Conservation (phyloP, 371 early-diverging fungal genomes). For the Zancudomyces culisetae region DNA sequence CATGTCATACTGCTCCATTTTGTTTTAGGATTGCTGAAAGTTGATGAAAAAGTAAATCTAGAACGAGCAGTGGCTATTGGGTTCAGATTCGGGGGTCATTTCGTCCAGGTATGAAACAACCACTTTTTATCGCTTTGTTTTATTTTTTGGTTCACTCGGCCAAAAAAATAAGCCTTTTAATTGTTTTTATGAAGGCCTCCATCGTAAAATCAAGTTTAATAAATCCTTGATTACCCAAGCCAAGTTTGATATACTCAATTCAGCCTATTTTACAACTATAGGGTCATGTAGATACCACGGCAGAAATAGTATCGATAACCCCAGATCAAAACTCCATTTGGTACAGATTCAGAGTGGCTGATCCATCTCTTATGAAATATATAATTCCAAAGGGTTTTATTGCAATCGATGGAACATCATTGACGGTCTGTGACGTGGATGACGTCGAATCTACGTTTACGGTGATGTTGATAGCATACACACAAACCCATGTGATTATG, state of each 20-base stretch:
- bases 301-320: constrained; percentile 42
- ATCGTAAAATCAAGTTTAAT: too few species aligned
- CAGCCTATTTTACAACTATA: constrained; percentile 6
- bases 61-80: constrained; percentile 78
- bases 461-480: constrained; percentile 90
- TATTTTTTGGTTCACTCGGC: too few species aligned
- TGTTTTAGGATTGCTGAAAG: constrained; percentile 38
- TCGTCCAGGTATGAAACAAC: constrained; percentile 64
- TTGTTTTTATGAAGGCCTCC: too few species aligned
- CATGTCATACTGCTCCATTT: too few species aligned
- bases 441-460: constrained; percentile 54
- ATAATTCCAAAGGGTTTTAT: constrained; percentile 91
- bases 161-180: too few species aligned
- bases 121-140: neutral
- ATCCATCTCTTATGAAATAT: constrained; percentile 46
- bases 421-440: constrained; percentile 80
- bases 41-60: constrained; percentile 67
- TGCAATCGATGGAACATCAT: constrained; percentile 77
- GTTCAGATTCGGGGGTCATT: constrained; percentile 87
- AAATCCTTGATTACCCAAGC: too few species aligned
- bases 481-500: constrained; percentile 68
- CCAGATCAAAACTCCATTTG: constrained; percentile 80
- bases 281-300: constrained; percentile 85
- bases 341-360: constrained; percentile 46
- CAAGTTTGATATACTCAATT: too few species aligned